phyloP scores from a whole-genome alignment of 257 asterid species.

The Plectranthus barbatus region DNA sequence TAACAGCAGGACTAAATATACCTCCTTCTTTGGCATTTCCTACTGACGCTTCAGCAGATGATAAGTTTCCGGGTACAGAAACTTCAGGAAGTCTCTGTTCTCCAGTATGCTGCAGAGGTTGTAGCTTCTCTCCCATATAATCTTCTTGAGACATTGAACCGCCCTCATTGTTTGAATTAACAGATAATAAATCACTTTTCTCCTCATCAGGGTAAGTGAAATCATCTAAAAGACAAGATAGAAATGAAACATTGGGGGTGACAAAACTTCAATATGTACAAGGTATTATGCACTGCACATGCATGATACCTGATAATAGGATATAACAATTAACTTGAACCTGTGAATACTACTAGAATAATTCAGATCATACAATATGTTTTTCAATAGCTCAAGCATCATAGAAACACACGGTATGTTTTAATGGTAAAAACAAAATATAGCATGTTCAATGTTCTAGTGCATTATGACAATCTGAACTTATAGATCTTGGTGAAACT shows the following conservation, averaged over 20 bases:
- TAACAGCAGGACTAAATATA: conserved; percentile 20
- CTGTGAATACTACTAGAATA: conserved; percentile 7
- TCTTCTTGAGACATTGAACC: conserved; percentile 31
- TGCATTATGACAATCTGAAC: neutral
- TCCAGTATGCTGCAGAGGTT: conserved; percentile 17
- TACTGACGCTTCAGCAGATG: conserved; percentile 16
- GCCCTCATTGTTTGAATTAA: conserved; percentile 17
- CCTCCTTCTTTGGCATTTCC: conserved; percentile 38
- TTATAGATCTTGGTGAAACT: neutral
- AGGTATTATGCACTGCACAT: neutral
- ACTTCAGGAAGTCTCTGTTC: conserved; percentile 21
- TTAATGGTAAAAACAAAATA: neutral
- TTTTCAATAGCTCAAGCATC: neutral
- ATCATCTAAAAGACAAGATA: conserved; percentile 60
- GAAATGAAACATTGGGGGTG: conserved; percentile 15
- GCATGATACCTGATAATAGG: no score
- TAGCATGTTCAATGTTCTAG: neutral
- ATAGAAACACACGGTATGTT: neutral
- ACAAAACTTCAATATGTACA: neutral
- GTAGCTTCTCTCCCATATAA: conserved; percentile 21
- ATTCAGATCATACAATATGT: neutral
- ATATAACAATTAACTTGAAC: neutral
- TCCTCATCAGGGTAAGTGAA: conserved; percentile 65
- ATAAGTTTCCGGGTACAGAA: conserved; percentile 11
- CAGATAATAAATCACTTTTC: conserved; percentile 16